These are phyloP conservation scores for Heracleum sosnowskyi DNA, from an alignment of 129 eudicot species.

Conservation along the genomic window DNA sequence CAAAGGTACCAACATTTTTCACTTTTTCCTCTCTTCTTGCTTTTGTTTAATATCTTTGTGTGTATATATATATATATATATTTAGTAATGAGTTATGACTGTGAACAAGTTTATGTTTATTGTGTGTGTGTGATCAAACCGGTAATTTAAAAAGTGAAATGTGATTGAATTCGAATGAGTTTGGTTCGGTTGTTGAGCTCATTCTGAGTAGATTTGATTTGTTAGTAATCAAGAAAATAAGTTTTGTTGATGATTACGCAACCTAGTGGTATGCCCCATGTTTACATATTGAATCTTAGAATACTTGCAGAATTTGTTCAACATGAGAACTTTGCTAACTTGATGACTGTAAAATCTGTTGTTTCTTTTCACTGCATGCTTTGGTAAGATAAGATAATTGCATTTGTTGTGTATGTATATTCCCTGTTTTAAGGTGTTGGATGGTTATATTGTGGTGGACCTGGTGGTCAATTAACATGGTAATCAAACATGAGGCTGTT, in stretches of 20 bases:
- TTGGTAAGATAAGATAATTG: neutral
- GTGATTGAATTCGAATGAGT: neutral
- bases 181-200: too few species aligned
- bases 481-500: neutral
- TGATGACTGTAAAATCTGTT: too few species aligned
- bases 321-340: neutral
- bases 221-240: neutral
- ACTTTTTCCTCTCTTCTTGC: neutral
- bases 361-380: neutral
- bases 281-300: neutral
- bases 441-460: neutral
- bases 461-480: neutral
- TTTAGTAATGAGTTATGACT: too few species aligned
- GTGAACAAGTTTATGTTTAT: neutral
- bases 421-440: neutral
- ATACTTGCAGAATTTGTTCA: neutral
- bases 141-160: neutral
- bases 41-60: neutral
- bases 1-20: slow-evolving; percentile 13
- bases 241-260: neutral
- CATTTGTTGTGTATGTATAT: neutral
- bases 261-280: neutral
- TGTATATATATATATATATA: neutral
- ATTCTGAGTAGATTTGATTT: neutral
- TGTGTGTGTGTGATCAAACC: neutral